These are phyloP conservation scores for Pyrenochaeta sp. DNA, from an alignment of 2,329 filamentous ascomycete genomes.

Conservation along the genomic window DNA sequence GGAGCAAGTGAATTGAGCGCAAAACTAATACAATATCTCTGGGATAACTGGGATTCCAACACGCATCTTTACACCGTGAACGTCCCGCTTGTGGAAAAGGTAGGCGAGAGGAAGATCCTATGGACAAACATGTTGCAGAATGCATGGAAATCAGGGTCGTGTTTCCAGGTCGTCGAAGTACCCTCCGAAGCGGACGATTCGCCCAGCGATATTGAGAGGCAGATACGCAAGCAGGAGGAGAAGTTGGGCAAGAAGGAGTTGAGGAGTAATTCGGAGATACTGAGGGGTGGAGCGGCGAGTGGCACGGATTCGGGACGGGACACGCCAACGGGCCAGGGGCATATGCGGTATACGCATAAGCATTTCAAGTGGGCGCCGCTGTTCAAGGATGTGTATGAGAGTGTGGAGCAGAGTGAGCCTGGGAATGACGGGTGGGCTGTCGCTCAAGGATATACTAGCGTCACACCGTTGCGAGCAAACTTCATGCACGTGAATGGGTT, in stretches of 20 bases:
- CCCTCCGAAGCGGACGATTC: slow-evolving; percentile 67
- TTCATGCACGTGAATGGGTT: slow-evolving; percentile 72
- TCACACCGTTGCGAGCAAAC: slow-evolving; percentile 91
- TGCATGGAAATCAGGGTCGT: slow-evolving; percentile 83
- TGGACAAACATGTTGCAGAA: slow-evolving; percentile 91
- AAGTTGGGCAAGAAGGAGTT: slow-evolving; percentile 55
- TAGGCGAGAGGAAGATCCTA: slow-evolving; percentile 76
- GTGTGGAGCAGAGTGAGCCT: slow-evolving; percentile 78
- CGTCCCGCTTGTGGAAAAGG: slow-evolving; percentile 80
- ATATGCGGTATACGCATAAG: slow-evolving; percentile 72
- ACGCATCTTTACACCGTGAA: slow-evolving; percentile 93
- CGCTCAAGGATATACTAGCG: slow-evolving; percentile 84
- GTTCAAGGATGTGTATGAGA: slow-evolving; percentile 86
- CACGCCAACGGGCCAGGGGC: slow-evolving; percentile 39
- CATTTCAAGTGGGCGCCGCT: slow-evolving; percentile 95
- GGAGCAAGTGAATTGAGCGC: slow-evolving; percentile 79
- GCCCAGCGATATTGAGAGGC: slow-evolving; percentile 73
- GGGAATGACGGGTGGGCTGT: slow-evolving; percentile 96
- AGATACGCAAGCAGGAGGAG: slow-evolving; percentile 71
- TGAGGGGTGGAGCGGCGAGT: slow-evolving; percentile 21
- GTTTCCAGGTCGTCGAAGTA: slow-evolving; percentile 82
- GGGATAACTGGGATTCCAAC: slow-evolving; percentile 72
- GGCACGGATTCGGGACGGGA: slow-evolving; percentile 35
- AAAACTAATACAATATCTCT: slow-evolving; percentile 79
- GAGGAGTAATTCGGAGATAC: slow-evolving; percentile 21